Evolutionary conservation across 1,284 basidiomycete species (phyloP).

Genomic region (Erythrobasidium hasegawianum): DNA sequence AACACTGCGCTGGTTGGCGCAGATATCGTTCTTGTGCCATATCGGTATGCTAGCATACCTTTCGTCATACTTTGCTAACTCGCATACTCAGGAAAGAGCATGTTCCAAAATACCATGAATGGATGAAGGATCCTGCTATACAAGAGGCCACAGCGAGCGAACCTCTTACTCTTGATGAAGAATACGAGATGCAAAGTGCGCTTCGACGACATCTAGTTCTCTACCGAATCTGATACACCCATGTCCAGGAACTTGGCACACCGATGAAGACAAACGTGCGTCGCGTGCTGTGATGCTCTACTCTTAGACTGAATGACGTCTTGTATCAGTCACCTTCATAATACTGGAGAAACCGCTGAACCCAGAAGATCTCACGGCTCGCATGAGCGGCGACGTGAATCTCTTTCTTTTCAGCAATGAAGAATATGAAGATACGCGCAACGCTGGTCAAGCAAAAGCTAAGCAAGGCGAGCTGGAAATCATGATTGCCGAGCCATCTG

Average conservation of each 20-base stretch:
- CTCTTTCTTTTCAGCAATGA: constrained; percentile 68
- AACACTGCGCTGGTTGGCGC: constrained; percentile 61
- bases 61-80: background rate
- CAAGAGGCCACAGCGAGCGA: constrained; percentile 81
- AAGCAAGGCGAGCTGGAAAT: constrained; percentile 63
- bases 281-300: background rate
- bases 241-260: constrained; percentile 84
- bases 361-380: constrained; percentile 48
- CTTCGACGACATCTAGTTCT: constrained; percentile 41
- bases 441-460: constrained; percentile 1
- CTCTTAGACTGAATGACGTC: background rate
- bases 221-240: background rate
- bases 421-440: constrained; percentile 51
- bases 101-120: constrained; percentile 64
- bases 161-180: constrained; percentile 73
- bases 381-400: constrained; percentile 91
- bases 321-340: constrained; percentile 69
- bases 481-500: constrained; percentile 69
- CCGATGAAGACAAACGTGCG: constrained; percentile 63
- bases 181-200: constrained; percentile 85
- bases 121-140: constrained; percentile 79
- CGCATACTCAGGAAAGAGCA: constrained; percentile 34
- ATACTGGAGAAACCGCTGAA: constrained; percentile 41
- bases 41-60: constrained; percentile 53
- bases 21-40: constrained; percentile 68